phyloP scores from a whole-genome alignment of 1,139 yeast species.

The Yamadazyma kanchanaburiensis region DNA sequence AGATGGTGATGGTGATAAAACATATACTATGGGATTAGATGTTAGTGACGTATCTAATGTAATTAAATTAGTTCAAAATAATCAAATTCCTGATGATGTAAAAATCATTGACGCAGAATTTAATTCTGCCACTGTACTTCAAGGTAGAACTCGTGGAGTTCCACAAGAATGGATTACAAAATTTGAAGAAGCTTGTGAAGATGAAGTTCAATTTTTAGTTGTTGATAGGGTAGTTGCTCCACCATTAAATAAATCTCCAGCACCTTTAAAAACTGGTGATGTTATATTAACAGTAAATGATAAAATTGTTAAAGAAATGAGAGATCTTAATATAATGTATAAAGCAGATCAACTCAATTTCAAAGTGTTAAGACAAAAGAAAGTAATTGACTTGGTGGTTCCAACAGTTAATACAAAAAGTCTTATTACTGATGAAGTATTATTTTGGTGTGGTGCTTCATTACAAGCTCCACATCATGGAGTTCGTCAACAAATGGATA shows the following conservation, averaged over 20 bases:
- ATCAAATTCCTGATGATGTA: conserved; percentile 50
- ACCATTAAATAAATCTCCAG: conserved; percentile 18
- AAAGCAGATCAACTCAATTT: conserved; percentile 47
- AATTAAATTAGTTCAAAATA: conserved; percentile 50
- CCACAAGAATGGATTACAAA: conserved; percentile 75
- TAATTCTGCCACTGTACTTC: conserved; percentile 62
- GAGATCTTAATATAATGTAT: conserved; percentile 61
- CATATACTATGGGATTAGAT: conserved; percentile 81
- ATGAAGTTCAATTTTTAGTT: conserved; percentile 68
- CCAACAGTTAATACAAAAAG: conserved; percentile 59
- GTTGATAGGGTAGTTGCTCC: conserved; percentile 70
- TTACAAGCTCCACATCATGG: conserved; percentile 53
- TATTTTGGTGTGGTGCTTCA: conserved; percentile 79
- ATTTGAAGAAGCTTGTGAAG: conserved; percentile 57
- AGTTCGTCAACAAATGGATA: conserved; percentile 64
- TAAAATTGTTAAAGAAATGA: conserved; percentile 57
- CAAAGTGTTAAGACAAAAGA: conserved; percentile 58
- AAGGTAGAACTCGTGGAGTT: conserved; percentile 83
- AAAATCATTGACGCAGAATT: conserved; percentile 80
- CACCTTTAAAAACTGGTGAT: conserved; percentile 58
- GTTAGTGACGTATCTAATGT: conserved; percentile 60
- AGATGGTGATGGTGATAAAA: conserved; percentile 50
- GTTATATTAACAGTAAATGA: conserved; percentile 70
- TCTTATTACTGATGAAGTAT: conserved; percentile 63
- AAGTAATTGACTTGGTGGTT: conserved; percentile 51